Evolutionary conservation across 495 filamentous ascomycete species (phyloP).

Genomic region (Penicillium goetzii): DNA sequence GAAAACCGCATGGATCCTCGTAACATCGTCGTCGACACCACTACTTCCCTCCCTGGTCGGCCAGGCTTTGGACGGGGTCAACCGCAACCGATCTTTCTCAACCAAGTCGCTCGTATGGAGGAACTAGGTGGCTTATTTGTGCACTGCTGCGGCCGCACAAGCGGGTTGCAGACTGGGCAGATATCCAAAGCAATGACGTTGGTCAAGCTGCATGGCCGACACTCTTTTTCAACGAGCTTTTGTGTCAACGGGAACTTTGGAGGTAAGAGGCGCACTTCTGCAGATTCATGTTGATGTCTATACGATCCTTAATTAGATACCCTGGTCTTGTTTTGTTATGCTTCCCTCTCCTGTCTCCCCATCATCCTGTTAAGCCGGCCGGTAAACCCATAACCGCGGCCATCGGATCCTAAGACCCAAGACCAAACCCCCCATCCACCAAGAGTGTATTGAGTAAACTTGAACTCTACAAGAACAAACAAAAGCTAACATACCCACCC

Average conservation of each 20-base stretch:
- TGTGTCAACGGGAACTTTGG: slow-evolving; percentile 74
- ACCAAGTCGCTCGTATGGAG: slow-evolving; percentile 49
- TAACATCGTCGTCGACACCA: slow-evolving; percentile 64
- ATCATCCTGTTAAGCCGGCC: slow-evolving; percentile 18
- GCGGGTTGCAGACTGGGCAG: slow-evolving; percentile 75
- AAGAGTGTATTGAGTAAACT: slow-evolving; percentile 31
- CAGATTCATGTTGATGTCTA: slow-evolving; percentile 34
- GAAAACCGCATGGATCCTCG: slow-evolving; percentile 68
- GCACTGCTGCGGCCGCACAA: slow-evolving; percentile 90
- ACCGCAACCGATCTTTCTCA: slow-evolving; percentile 44
- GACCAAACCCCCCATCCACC: not conserved
- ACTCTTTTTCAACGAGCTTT: slow-evolving; percentile 80
- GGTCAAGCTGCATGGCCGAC: slow-evolving; percentile 80
- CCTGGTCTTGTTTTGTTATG: slow-evolving; percentile 27
- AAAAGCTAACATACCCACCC: slow-evolving; percentile 28
- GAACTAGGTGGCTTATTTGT: slow-evolving; percentile 73
- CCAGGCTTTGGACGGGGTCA: slow-evolving; percentile 24
- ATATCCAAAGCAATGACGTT: slow-evolving; percentile 76
- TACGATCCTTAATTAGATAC: slow-evolving; percentile 40
- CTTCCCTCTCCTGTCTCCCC: slow-evolving; percentile 11
- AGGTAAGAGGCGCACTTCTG: slow-evolving; percentile 48
- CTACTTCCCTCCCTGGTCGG: slow-evolving; percentile 28
- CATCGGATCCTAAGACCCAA: slow-evolving; percentile 15
- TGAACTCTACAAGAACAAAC: not conserved
- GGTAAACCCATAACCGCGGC: slow-evolving; percentile 27